Conservation (phyloP, 306 rosid species). For the Nissolia schottii region DNA sequence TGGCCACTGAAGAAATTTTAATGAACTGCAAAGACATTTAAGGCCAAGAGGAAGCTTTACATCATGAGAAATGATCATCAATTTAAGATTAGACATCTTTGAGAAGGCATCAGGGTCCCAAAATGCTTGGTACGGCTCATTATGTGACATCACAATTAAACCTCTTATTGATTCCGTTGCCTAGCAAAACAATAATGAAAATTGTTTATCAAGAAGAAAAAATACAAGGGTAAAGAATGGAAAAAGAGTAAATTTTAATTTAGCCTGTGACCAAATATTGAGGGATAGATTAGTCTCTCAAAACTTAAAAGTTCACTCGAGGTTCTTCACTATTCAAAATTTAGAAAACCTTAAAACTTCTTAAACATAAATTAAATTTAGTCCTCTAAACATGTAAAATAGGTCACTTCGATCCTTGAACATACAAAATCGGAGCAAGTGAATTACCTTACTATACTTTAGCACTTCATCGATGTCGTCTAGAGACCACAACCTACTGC, state of each 20-base stretch:
- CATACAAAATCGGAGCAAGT: too few species aligned
- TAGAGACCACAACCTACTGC: slow-evolving; percentile 27
- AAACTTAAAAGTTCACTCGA: too few species aligned
- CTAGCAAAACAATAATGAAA: neutral
- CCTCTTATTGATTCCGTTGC: neutral
- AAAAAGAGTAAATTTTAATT: too few species aligned
- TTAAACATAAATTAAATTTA: too few species aligned
- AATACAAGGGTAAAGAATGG: too few species aligned
- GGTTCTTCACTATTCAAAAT: too few species aligned
- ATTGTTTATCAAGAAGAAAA: too few species aligned
- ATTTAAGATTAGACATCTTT: neutral
- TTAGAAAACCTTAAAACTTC: too few species aligned
- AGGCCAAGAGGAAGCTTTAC: neutral
- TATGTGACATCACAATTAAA: neutral
- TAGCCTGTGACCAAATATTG: too few species aligned
- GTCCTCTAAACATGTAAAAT: too few species aligned
- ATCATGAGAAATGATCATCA: neutral
- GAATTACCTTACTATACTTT: slow-evolving; percentile 1
- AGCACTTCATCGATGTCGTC: slow-evolving; percentile 20
- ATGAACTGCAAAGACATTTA: neutral
- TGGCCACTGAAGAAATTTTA: neutral
- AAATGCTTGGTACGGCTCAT: neutral
- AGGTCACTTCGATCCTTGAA: too few species aligned
- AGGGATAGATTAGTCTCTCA: too few species aligned
- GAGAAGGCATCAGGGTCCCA: slow-evolving; percentile 13